A percentile compares a stretch with the other conserved stretches of the same genome.
These are phyloP conservation scores for Colletotrichum euphorbiae DNA, from an alignment of 2,329 filamentous ascomycete genomes.

Conservation along the genomic window DNA sequence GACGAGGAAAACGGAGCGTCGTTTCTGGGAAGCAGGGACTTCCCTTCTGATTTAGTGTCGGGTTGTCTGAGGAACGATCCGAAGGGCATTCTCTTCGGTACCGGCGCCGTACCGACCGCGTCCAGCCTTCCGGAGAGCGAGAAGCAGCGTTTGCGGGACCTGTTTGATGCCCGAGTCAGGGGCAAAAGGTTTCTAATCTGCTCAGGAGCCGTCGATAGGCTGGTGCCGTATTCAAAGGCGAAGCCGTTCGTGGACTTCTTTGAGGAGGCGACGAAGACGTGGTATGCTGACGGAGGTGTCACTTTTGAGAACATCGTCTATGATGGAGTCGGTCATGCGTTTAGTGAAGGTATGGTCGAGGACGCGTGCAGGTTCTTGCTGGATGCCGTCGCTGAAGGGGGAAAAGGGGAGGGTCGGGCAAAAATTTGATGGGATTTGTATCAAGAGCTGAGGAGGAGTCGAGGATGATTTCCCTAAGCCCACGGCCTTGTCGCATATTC, in stretches of 20 bases:
- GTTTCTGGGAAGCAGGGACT: constrained; percentile 83
- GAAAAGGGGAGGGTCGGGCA: constrained; percentile 41
- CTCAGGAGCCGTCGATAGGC: constrained; percentile 74
- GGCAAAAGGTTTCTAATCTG: constrained; percentile 75
- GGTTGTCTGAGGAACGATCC: constrained; percentile 78
- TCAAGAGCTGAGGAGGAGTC: not conserved
- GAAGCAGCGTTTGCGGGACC: constrained; percentile 55
- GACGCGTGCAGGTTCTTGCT: constrained; percentile 75
- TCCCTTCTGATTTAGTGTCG: constrained; percentile 75
- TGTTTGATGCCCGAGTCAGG: constrained; percentile 62
- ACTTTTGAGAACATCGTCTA: constrained; percentile 75
- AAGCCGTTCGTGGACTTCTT: constrained; percentile 72
- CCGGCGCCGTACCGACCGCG: constrained; percentile 48
- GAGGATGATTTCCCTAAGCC: constrained; percentile 41
- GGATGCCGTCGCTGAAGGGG: constrained; percentile 54
- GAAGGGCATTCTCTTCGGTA: constrained; percentile 76
- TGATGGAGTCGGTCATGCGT: constrained; percentile 76
- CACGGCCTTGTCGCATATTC: constrained; percentile 55
- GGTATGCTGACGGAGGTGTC: constrained; percentile 67
- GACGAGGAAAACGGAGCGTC: constrained; percentile 64
- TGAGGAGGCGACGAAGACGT: constrained; percentile 63
- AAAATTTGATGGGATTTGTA: constrained; percentile 44
- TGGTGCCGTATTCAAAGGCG: constrained; percentile 76
- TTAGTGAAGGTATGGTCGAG: constrained; percentile 73
- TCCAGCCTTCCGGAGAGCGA: constrained; percentile 50